Percentiles rank a stretch among this genome's conserved stretches.
These are phyloP conservation scores for Ensete ventricosum DNA, from an alignment of 176 grass and related monocot species.

Conservation along the genomic window DNA sequence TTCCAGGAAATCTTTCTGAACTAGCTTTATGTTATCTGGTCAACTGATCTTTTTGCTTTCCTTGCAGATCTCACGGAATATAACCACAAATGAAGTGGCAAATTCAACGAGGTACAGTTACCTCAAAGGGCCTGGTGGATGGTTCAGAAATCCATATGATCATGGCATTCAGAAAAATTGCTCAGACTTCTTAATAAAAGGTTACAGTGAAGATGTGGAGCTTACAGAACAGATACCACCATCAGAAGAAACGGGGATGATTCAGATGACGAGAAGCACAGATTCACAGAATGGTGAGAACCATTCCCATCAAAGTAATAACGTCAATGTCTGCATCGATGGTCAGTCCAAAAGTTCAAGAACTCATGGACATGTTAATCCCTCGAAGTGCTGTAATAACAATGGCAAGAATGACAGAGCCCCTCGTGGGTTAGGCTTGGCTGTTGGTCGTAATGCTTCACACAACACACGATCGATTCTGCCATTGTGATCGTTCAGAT, in stretches of 20 bases:
- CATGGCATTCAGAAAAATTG: conserved; percentile 81
- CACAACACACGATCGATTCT: conserved; percentile 47
- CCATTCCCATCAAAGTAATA: conserved; percentile 34
- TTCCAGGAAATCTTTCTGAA: neutral
- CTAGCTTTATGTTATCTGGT: neutral
- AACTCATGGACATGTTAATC: conserved; percentile 26
- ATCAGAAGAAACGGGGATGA: conserved; percentile 60
- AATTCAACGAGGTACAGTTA: conserved; percentile 81
- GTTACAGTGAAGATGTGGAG: conserved; percentile 71
- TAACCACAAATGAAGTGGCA: conserved; percentile 95
- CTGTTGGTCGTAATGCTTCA: conserved; percentile 57
- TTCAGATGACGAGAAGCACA: conserved; percentile 47
- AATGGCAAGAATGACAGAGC: conserved; percentile 36
- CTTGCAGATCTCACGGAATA: conserved; percentile 75
- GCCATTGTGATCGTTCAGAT: conserved; percentile 45
- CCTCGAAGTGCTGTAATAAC: conserved; percentile 50
- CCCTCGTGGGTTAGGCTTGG: conserved; percentile 57
- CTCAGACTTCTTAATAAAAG: conserved; percentile 76
- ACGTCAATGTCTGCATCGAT: conserved; percentile 45
- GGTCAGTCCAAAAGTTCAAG: conserved; percentile 35
- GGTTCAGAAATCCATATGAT: conserved; percentile 82
- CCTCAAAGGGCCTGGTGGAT: conserved; percentile 75
- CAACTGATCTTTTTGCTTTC: conserved; percentile 15
- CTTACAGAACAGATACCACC: conserved; percentile 17
- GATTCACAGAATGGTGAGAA: conserved; percentile 39